A percentile compares a stretch with the other conserved stretches of the same genome.
phyloP scores from a whole-genome alignment of 2,329 filamentous ascomycete species.

The Paraphaeosphaeria sporulosa region DNA sequence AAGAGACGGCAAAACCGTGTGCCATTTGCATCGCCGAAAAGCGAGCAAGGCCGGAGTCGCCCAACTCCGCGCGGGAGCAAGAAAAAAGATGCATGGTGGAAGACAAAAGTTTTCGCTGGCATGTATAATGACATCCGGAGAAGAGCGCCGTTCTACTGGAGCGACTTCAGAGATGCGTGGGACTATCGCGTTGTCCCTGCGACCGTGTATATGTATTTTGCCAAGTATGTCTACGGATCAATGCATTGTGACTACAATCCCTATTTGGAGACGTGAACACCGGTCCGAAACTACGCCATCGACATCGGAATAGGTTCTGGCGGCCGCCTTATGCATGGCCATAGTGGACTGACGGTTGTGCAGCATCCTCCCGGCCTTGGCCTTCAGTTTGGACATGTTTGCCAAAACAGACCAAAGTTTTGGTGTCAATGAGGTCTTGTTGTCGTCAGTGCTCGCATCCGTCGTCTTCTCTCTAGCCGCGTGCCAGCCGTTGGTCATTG shows the following conservation, averaged over 20 bases:
- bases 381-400: constrained; percentile 94
- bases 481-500: constrained; percentile 87
- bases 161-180: constrained; percentile 88
- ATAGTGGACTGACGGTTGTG: constrained; percentile 2
- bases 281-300: not conserved
- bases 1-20: constrained; percentile 30
- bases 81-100: constrained; percentile 69
- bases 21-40: constrained; percentile 25
- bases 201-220: constrained; percentile 93
- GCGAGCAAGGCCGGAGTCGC: constrained; percentile 22
- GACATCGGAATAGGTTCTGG: not conserved
- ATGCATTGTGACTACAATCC: not conserved
- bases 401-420: constrained; percentile 84
- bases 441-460: constrained; percentile 82
- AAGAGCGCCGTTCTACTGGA: constrained; percentile 77
- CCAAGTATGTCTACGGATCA: constrained; percentile 68
- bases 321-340: not conserved
- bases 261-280: not conserved
- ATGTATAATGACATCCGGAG: constrained; percentile 81
- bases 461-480: constrained; percentile 82
- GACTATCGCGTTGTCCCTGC: constrained; percentile 88
- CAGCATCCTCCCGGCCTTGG: constrained; percentile 85
- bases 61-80: constrained; percentile 27
- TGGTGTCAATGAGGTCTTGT: constrained; percentile 89
- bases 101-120: constrained; percentile 75